Evolutionary conservation across 176 grass and related monocot species (phyloP).

Genomic region (Triticum turgidum): DNA sequence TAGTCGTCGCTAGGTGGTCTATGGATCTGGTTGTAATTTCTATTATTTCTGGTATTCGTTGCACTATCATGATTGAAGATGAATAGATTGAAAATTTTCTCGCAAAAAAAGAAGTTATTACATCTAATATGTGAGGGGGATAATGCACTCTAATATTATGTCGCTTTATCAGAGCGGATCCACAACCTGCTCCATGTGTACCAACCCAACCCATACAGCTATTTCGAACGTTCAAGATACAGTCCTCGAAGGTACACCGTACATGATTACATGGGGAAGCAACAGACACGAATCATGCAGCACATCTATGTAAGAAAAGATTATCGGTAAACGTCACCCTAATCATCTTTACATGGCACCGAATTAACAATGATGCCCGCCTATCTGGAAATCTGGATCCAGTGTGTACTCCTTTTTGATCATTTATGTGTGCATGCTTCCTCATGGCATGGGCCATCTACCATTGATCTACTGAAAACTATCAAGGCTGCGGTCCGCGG

Average conservation of each 20-base stretch:
- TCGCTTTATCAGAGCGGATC: background rate
- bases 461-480: constrained; percentile 38
- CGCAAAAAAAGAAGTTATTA: too few species aligned
- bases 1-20: too few species aligned
- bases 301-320: constrained; percentile 19
- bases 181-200: background rate
- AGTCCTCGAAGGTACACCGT: constrained; percentile 32
- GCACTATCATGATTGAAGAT: too few species aligned
- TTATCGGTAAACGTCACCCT: constrained; percentile 41
- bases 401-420: constrained; percentile 38
- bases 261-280: constrained; percentile 37
- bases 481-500: constrained; percentile 6
- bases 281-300: constrained; percentile 36
- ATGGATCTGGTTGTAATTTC: too few species aligned
- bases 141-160: too few species aligned
- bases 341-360: constrained; percentile 49
- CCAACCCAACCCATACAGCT: background rate
- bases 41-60: too few species aligned
- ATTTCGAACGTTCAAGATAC: constrained; percentile 20
- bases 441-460: constrained; percentile 47
- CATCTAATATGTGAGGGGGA: too few species aligned
- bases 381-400: constrained; percentile 62
- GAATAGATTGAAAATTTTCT: too few species aligned
- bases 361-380: constrained; percentile 49
- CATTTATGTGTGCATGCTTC: constrained; percentile 39